Evolutionary conservation across 441 rosid genomes (phyloP).

Genomic region (Bruguiera hainesii): DNA sequence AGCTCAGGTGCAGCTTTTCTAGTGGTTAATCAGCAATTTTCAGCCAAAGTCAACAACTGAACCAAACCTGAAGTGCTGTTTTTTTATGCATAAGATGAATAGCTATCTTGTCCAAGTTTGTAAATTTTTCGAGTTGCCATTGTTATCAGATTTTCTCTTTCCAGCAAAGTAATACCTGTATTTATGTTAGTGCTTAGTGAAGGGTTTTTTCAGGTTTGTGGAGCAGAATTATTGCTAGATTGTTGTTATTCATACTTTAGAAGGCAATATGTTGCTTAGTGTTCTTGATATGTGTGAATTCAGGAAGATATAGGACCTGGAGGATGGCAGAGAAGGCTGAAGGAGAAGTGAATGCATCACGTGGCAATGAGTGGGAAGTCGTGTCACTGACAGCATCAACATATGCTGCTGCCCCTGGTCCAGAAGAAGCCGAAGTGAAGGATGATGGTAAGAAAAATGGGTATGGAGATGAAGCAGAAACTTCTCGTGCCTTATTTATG

Average conservation of each 20-base stretch:
- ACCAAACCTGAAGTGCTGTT: too few species aligned
- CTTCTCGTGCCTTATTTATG: conserved; percentile 69
- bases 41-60: too few species aligned
- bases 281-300: conserved; percentile 19
- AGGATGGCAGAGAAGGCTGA: conserved; percentile 70
- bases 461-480: conserved; percentile 40
- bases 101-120: too few species aligned
- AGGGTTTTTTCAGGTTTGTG: background rate
- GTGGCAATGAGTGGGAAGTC: conserved; percentile 96
- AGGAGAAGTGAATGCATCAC: conserved; percentile 46
- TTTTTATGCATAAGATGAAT: too few species aligned
- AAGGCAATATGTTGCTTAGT: background rate
- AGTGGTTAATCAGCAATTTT: too few species aligned
- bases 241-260: background rate
- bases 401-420: conserved; percentile 87
- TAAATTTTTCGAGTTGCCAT: too few species aligned
- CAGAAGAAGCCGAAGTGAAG: conserved; percentile 37
- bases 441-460: conserved; percentile 36
- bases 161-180: too few species aligned
- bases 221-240: background rate
- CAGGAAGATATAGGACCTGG: conserved; percentile 12
- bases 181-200: background rate
- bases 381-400: conserved; percentile 93
- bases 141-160: too few species aligned
- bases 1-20: too few species aligned